Evolutionary conservation across 768 basidiomycete genomes (phyloP).

Genomic region (Suillus subaureus): DNA sequence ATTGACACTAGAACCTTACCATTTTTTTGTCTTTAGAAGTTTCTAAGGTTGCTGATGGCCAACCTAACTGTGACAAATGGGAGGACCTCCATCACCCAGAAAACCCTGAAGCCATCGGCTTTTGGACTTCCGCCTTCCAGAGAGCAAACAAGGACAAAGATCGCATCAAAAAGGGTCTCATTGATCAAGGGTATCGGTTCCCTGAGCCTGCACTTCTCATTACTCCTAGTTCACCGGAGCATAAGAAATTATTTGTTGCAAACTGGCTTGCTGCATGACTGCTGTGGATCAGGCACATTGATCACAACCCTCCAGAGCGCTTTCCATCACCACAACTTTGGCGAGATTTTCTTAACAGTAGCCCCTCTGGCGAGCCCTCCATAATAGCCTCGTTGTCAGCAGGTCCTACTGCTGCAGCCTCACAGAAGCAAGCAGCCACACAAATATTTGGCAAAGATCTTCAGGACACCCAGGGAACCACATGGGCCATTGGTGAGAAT

Average conservation of each 20-base stretch:
- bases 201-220: too few relatives aligned
- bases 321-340: conserved; percentile 12
- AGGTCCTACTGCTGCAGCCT: not conserved
- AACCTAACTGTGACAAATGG: conserved; percentile 7
- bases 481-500: not conserved
- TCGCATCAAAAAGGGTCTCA: too few relatives aligned
- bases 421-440: not conserved
- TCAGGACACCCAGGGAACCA: not conserved
- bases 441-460: conserved; percentile 13
- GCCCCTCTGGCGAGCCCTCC: not conserved
- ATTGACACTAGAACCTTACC: not conserved
- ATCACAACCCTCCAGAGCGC: not conserved
- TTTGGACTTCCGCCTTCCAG: conserved; percentile 1
- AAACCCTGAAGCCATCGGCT: not conserved
- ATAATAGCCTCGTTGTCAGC: not conserved
- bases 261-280: too few relatives aligned
- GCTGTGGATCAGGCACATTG: too few relatives aligned
- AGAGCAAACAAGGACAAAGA: not conserved
- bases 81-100: not conserved
- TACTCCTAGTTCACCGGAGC: too few relatives aligned
- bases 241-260: too few relatives aligned
- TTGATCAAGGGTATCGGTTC: too few relatives aligned
- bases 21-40: not conserved
- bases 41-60: too few relatives aligned
- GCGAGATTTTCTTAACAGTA: conserved; percentile 12